Conservation (phyloP, 495 filamentous ascomycete genomes). For the Mycothermus thermophilus region DNA sequence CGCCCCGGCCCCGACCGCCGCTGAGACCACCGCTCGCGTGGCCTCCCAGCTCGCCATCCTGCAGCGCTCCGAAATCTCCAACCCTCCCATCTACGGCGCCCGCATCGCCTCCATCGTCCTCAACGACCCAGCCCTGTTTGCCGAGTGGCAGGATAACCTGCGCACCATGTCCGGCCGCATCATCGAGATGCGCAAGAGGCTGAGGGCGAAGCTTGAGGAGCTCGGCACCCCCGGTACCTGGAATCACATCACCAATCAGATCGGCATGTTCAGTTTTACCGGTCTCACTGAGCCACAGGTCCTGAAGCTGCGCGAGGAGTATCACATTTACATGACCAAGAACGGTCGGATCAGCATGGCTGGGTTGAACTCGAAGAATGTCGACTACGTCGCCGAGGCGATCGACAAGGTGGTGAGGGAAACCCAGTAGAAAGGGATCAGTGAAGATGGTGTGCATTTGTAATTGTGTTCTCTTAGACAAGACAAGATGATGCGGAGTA, state of each 20-base stretch:
- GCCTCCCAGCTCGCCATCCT: conserved; percentile 84
- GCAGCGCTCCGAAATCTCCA: conserved; percentile 93
- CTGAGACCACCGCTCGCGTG: conserved; percentile 48
- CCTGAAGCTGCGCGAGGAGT: conserved; percentile 59
- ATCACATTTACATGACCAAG: conserved; percentile 97
- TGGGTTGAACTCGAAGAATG: conserved; percentile 77
- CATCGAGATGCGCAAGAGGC: conserved; percentile 65
- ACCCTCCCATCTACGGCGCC: conserved; percentile 88
- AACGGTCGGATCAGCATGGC: conserved; percentile 97
- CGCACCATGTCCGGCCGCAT: conserved; percentile 90
- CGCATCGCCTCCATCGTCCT: conserved; percentile 70
- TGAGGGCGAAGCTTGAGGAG: conserved; percentile 65
- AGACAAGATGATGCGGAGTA: too few species aligned
- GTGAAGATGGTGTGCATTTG: not conserved
- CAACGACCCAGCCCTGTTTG: conserved; percentile 70
- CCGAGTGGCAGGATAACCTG: conserved; percentile 90
- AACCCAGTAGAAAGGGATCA: conserved; percentile 17
- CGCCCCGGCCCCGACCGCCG: conserved; percentile 50
- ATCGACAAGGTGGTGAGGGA: conserved; percentile 75
- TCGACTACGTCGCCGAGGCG: conserved; percentile 83
- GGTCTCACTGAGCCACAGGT: conserved; percentile 80
- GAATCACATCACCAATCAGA: conserved; percentile 96
- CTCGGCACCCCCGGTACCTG: conserved; percentile 76
- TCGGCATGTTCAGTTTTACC: conserved; percentile 99
- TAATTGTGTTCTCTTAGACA: too few species aligned